Percentiles rank a stretch among this genome's conserved stretches.
These are phyloP conservation scores for Eremothecium gossypii DNA, from an alignment of 1,139 yeast species.

Conservation along the genomic window DNA sequence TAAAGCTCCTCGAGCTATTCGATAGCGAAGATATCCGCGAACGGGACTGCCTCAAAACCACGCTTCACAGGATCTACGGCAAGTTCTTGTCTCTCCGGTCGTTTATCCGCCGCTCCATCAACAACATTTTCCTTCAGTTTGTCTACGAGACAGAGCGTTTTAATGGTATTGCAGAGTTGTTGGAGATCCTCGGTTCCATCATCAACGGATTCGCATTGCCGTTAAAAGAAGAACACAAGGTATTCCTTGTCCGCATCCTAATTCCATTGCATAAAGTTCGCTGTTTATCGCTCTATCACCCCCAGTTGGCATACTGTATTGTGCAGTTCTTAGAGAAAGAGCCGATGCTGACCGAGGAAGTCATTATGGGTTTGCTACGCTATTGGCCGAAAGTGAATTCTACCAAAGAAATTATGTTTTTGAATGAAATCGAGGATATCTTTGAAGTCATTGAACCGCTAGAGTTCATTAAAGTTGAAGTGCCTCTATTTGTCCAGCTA, in stretches of 20 bases:
- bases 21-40: constrained; percentile 97
- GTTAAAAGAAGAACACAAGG: constrained; percentile 91
- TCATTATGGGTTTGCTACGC: constrained; percentile 80
- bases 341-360: constrained; percentile 86
- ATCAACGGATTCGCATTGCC: constrained; percentile 98
- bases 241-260: constrained; percentile 77
- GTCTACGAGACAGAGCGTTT: constrained; percentile 92
- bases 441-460: constrained; percentile 93
- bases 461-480: constrained; percentile 85
- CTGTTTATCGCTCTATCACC: constrained; percentile 81
- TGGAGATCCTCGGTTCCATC: constrained; percentile 91
- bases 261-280: constrained; percentile 91
- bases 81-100: constrained; percentile 85
- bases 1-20: constrained; percentile 72
- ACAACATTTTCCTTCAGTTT: constrained; percentile 86
- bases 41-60: constrained; percentile 88
- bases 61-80: constrained; percentile 92
- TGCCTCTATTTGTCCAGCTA: constrained; percentile 87
- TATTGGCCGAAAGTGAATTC: constrained; percentile 97
- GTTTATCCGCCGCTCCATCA: constrained; percentile 83
- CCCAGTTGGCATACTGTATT: constrained; percentile 93
- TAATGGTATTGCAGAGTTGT: constrained; percentile 90
- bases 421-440: constrained; percentile 92
- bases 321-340: constrained; percentile 95
- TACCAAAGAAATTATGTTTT: constrained; percentile 91